These are phyloP conservation scores for Fusarium floridanum DNA, from an alignment of 2,329 filamentous ascomycete genomes.

Conservation along the genomic window DNA sequence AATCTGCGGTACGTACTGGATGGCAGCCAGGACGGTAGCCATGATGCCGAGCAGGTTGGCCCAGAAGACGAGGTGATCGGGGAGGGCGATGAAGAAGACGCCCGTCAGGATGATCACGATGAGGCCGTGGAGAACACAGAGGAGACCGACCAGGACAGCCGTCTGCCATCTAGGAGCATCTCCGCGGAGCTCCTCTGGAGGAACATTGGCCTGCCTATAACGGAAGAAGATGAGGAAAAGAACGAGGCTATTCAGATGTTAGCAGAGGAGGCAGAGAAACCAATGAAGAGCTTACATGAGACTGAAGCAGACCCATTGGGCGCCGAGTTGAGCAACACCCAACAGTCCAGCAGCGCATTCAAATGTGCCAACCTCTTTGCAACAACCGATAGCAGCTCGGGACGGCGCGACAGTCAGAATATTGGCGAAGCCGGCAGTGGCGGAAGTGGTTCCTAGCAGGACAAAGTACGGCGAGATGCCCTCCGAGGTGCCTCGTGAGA, in stretches of 20 bases:
- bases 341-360: constrained; percentile 88
- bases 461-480: constrained; percentile 97
- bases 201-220: constrained; percentile 66
- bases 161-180: constrained; percentile 79
- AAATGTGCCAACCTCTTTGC: constrained; percentile 81
- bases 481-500: constrained; percentile 85
- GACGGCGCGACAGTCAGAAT: constrained; percentile 90
- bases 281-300: constrained; percentile 77
- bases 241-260: constrained; percentile 72
- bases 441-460: constrained; percentile 90
- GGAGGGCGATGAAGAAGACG: constrained; percentile 73
- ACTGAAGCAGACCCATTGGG: constrained; percentile 92
- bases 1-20: constrained; percentile 97
- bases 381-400: constrained; percentile 86
- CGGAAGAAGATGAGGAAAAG: constrained; percentile 97
- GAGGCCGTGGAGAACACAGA: constrained; percentile 83
- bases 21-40: constrained; percentile 80
- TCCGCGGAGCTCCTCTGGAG: constrained; percentile 62
- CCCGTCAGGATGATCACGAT: constrained; percentile 76
- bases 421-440: constrained; percentile 90
- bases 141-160: constrained; percentile 78
- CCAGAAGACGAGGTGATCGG: constrained; percentile 78
- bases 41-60: constrained; percentile 87
- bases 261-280: constrained; percentile 37
- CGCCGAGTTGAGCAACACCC: constrained; percentile 90